Evolutionary conservation across 2,329 filamentous ascomycete genomes (phyloP), one percentile per base, ranked within the genome.

Genomic region (Fusarium musae): DNA sequence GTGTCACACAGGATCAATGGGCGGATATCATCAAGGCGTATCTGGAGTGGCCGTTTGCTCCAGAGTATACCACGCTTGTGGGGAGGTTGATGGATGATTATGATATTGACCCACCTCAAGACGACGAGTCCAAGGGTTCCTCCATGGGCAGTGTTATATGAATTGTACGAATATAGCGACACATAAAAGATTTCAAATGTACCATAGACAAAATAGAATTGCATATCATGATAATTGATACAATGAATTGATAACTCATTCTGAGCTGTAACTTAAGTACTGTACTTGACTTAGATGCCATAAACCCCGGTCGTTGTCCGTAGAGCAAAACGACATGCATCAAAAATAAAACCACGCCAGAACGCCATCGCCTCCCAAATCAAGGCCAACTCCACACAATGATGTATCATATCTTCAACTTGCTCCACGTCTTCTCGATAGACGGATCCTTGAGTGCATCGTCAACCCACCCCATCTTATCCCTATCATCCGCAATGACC

Each of bases 11-110:
- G 72, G 76, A 78, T 19, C 90, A 93, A 83, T 84, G 90, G 79
- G 78, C 84, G 23, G 88, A 92, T 67, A 81, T 93, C 21, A 69
- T 90, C 9, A 84, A 88, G 72, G 86, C 87, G 1, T 93, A 89
- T 85, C 84, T 89, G 79, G 82, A 86, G 57, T 94, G 92, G 92
- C 91, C 91, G 1, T 93, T 93, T 72, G 80, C 82, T 6, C 90
- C 90, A 3, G 73, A 78, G 5, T 87, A 87, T 69, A 49, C 79
- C 10, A 83, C 88, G 66, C 79, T 90, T 59, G 80, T 90, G n/a
- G 81, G 81, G 9, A 82, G 86, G 32, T 70, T 81, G 65, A 66
- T 78, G n/a, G 81, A 83, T 12, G 81, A 81, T 9, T 37, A 36
- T 7, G 74, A 77, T 6, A 8, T 36, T 2, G 40, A 72, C 1